These are phyloP conservation scores for Phylloporus scabripes DNA, from an alignment of 768 basidiomycete genomes.

Conservation along the genomic window DNA sequence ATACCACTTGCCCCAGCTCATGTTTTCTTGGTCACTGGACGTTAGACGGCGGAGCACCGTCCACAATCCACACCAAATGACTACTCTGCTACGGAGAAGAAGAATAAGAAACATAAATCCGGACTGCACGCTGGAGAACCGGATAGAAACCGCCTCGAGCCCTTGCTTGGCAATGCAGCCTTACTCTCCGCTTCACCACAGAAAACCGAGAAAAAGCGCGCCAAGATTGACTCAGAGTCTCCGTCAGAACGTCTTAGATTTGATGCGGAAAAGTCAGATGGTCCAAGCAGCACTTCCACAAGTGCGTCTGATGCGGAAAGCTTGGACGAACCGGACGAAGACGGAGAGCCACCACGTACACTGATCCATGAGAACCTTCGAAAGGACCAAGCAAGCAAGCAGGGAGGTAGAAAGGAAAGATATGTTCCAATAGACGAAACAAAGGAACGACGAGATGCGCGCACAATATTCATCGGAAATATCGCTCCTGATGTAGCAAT, in stretches of 20 bases:
- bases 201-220: slow-evolving; percentile 12
- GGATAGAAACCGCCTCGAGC: slow-evolving; percentile 16
- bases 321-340: slow-evolving; percentile 20
- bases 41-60: slow-evolving; percentile 6
- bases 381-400: slow-evolving; percentile 26
- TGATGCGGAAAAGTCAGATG: not conserved
- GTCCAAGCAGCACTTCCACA: slow-evolving; percentile 3
- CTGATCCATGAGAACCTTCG: slow-evolving; percentile 63
- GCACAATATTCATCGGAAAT: slow-evolving; percentile 93
- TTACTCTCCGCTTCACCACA: slow-evolving; percentile 17
- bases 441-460: slow-evolving; percentile 60
- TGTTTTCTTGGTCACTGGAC: slow-evolving; percentile 5
- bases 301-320: slow-evolving; percentile 28
- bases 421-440: slow-evolving; percentile 68
- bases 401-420: slow-evolving; percentile 35
- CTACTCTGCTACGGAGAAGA: not conserved
- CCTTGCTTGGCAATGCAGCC: slow-evolving; percentile 4
- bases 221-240: not conserved
- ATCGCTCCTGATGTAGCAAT: slow-evolving; percentile 71
- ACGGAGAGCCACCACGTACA: slow-evolving; percentile 30
- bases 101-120: slow-evolving; percentile 11
- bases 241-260: not conserved
- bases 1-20: slow-evolving; percentile 5
- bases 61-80: slow-evolving; percentile 5
- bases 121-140: slow-evolving; percentile 13